These are phyloP conservation scores for Rubroboletus pulcherrimus DNA, from an alignment of 768 basidiomycete genomes.

Conservation along the genomic window DNA sequence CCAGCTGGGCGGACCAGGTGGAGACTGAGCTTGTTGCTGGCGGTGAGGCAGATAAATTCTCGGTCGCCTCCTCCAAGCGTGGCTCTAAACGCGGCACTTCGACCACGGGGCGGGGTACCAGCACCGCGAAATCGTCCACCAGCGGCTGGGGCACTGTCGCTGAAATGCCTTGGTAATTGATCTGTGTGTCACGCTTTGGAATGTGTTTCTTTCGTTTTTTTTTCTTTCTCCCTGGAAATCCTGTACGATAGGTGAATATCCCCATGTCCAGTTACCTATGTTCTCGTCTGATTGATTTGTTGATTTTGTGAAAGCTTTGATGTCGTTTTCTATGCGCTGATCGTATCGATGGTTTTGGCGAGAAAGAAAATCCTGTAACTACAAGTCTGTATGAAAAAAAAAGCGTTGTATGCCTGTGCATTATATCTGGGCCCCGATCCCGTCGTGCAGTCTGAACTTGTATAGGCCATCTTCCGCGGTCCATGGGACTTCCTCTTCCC, in stretches of 20 bases:
- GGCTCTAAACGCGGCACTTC: slow-evolving; percentile 11
- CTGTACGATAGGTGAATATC: slow-evolving; percentile 8
- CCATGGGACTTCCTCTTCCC: slow-evolving; percentile 93
- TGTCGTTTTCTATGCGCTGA: not conserved
- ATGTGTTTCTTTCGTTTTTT: not conserved
- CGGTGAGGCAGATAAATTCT: not conserved
- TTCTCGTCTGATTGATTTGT: slow-evolving; percentile 2
- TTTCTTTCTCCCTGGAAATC: not conserved
- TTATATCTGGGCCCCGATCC: slow-evolving; percentile 23
- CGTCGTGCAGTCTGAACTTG: slow-evolving; percentile 35
- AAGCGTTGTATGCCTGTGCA: too few species aligned
- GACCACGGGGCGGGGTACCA: slow-evolving; percentile 9
- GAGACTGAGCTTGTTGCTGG: slow-evolving; percentile 13
- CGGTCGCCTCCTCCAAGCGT: slow-evolving; percentile 11
- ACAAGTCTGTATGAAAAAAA: not conserved
- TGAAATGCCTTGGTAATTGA: slow-evolving; percentile 24
- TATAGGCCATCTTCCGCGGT: slow-evolving; percentile 48
- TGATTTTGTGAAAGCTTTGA: not conserved
- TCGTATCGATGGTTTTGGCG: not conserved
- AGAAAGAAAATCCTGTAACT: not conserved
- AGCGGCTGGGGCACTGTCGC: slow-evolving; percentile 26
- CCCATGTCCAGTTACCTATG: not conserved
- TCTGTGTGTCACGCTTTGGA: not conserved
- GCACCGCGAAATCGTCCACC: slow-evolving; percentile 15
- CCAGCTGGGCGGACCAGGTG: slow-evolving; percentile 30